Evolutionary conservation across 352 stramenopile species (phyloP).

Genomic region (Globisporangium acanthophoron): DNA sequence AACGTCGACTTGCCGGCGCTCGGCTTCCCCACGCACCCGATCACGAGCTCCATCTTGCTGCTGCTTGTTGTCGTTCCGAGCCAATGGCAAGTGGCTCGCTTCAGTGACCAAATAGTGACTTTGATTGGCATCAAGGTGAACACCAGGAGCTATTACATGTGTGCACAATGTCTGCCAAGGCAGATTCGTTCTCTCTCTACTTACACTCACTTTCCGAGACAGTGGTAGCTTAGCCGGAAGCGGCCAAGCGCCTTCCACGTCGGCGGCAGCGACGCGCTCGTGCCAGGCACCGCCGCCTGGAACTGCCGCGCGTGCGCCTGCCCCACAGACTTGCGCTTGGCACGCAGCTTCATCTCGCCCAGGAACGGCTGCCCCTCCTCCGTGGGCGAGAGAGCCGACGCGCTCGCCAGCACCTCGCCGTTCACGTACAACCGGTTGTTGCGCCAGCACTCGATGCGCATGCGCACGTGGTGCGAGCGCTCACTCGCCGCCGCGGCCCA

Average conservation of each 20-base stretch:
- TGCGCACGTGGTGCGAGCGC: slow-evolving; percentile 35
- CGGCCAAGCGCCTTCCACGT: slow-evolving; percentile 27
- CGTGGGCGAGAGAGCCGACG: slow-evolving; percentile 19
- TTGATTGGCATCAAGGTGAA: neutral
- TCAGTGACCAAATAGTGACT: slow-evolving; percentile 10
- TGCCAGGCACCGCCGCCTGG: slow-evolving; percentile 3
- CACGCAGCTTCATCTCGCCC: slow-evolving; percentile 40
- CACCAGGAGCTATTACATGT: neutral
- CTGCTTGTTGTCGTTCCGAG: neutral
- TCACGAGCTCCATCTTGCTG: slow-evolving; percentile 69
- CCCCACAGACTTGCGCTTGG: slow-evolving; percentile 34
- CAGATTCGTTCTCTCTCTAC: neutral
- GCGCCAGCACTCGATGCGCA: slow-evolving; percentile 35
- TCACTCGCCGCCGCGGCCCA: slow-evolving; percentile 25
- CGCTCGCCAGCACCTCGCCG: slow-evolving; percentile 41
- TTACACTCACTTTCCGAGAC: slow-evolving; percentile 1
- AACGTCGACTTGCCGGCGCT: slow-evolving; percentile 88
- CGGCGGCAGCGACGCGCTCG: neutral
- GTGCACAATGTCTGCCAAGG: neutral
- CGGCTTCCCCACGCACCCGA: slow-evolving; percentile 87
- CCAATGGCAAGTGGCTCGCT: neutral
- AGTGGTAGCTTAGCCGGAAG: slow-evolving; percentile 29
- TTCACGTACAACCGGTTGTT: slow-evolving; percentile 36
- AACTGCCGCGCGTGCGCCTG: slow-evolving; percentile 17
- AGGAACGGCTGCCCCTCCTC: slow-evolving; percentile 36